Percentiles rank a stretch among this genome's conserved stretches.
Evolutionary conservation across 495 filamentous ascomycete species (phyloP).

Genomic region (Xylaria acuta): DNA sequence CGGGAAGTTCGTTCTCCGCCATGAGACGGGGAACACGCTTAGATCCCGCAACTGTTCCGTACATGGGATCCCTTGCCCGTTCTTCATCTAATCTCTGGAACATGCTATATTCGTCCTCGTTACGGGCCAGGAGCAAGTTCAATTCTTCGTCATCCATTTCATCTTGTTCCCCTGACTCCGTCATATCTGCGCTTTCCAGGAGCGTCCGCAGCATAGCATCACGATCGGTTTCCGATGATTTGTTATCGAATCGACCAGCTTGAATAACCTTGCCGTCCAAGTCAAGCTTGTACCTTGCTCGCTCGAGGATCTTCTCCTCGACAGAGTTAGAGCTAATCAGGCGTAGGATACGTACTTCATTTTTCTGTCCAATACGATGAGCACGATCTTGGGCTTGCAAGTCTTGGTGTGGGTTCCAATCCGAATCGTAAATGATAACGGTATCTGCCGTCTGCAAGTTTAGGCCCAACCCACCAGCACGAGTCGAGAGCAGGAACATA

Average conservation of each 20-base stretch:
- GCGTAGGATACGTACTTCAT: conserved; percentile 94
- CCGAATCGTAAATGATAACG: conserved; percentile 98
- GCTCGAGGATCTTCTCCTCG: conserved; percentile 97
- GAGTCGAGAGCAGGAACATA: conserved; percentile 97
- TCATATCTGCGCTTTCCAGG: conserved; percentile 89
- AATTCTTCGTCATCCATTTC: conserved; percentile 98
- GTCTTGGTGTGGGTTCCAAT: conserved; percentile 99
- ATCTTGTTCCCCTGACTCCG: conserved; percentile 79
- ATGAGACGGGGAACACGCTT: conserved; percentile 78
- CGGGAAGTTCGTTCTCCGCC: conserved; percentile 86
- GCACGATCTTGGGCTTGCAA: conserved; percentile 98
- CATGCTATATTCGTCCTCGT: conserved; percentile 68
- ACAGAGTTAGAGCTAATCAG: conserved; percentile 96
- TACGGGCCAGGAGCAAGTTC: conserved; percentile 84
- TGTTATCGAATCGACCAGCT: conserved; percentile 98
- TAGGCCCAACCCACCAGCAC: conserved; percentile 95
- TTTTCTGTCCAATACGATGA: conserved; percentile 99
- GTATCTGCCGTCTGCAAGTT: conserved; percentile 98
- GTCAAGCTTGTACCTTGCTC: conserved; percentile 95
- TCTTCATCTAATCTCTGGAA: conserved; percentile 85
- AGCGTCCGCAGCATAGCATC: conserved; percentile 93
- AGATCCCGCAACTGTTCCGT: conserved; percentile 69
- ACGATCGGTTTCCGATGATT: conserved; percentile 97
- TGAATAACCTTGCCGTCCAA: conserved; percentile 99
- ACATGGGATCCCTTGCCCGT: conserved; percentile 64